Evolutionary conservation across 225 moss, liverwort and hornwort genomes (phyloP).

Genomic region (Polytrichum commune): DNA sequence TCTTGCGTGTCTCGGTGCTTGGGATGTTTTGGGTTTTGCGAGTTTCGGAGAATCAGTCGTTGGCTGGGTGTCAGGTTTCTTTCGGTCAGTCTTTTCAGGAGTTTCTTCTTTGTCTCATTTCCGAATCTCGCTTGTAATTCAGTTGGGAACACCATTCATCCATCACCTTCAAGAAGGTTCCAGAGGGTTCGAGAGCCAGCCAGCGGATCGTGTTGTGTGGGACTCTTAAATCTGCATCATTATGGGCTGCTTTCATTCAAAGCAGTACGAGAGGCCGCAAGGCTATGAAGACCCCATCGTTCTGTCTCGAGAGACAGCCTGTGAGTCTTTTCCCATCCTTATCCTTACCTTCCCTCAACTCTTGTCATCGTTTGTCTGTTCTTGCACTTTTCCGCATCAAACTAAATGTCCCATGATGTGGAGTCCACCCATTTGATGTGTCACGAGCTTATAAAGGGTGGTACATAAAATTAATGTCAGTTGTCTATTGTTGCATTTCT

Average conservation of each 20-base stretch:
- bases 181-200: constrained; percentile 4
- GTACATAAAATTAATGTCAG: not conserved
- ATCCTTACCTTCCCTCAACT: not conserved
- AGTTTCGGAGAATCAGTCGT: not conserved
- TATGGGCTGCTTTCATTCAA: constrained; percentile 90
- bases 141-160: not conserved
- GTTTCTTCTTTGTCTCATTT: constrained; percentile 1
- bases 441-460: not conserved
- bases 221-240: constrained; percentile 1
- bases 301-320: constrained; percentile 75
- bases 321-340: constrained; percentile 40
- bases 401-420: not conserved
- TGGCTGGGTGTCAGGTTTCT: not conserved
- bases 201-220: constrained; percentile 5
- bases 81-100: not conserved
- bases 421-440: not conserved
- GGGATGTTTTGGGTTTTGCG: not conserved
- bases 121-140: constrained; percentile 2
- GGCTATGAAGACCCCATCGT: constrained; percentile 76
- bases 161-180: not conserved
- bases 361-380: not conserved
- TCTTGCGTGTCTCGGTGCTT: not conserved
- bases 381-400: too few species aligned
- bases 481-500: not conserved
- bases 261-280: constrained; percentile 40